Conservation (phyloP, 495 filamentous ascomycete genomes). For the Aspergillus cavernicola region DNA sequence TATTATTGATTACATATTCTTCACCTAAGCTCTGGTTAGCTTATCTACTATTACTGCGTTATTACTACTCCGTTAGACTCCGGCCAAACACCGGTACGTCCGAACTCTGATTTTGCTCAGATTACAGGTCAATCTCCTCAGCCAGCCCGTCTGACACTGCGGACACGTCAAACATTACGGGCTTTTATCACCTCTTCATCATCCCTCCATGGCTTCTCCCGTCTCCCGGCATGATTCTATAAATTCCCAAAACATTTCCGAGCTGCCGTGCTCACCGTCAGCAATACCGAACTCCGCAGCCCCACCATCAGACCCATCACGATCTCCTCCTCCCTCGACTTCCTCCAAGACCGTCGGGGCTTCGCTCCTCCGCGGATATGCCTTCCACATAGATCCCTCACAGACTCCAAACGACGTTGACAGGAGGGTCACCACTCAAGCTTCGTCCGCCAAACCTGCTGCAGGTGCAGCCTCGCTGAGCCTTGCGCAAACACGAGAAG, state of each 20-base stretch:
- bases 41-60: not conserved
- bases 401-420: slow-evolving; percentile 34
- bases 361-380: slow-evolving; percentile 45
- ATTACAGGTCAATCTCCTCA: slow-evolving; percentile 15
- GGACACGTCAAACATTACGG: not conserved
- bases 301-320: slow-evolving; percentile 18
- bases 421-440: slow-evolving; percentile 21
- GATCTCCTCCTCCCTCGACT: slow-evolving; percentile 2
- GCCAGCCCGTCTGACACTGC: not conserved
- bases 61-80: not conserved
- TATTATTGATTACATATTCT: too few relatives aligned
- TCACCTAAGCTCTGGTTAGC: not conserved
- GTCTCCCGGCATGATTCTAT: slow-evolving; percentile 12
- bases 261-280: slow-evolving; percentile 13
- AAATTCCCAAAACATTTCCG: slow-evolving; percentile 11
- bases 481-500: slow-evolving; percentile 29
- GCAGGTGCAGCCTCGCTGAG: slow-evolving; percentile 15
- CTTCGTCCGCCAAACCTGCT: slow-evolving; percentile 10
- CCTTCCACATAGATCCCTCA: slow-evolving; percentile 38
- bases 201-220: slow-evolving; percentile 22
- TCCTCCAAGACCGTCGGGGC: slow-evolving; percentile 19
- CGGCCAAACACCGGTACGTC: slow-evolving; percentile 34
- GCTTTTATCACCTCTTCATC: not conserved
- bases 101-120: slow-evolving; percentile 18
- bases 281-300: slow-evolving; percentile 14